Evolutionary conservation across 352 stramenopile species (phyloP), one percentile per base, ranked within the genome.

Genomic region (Pythium brassicae): DNA sequence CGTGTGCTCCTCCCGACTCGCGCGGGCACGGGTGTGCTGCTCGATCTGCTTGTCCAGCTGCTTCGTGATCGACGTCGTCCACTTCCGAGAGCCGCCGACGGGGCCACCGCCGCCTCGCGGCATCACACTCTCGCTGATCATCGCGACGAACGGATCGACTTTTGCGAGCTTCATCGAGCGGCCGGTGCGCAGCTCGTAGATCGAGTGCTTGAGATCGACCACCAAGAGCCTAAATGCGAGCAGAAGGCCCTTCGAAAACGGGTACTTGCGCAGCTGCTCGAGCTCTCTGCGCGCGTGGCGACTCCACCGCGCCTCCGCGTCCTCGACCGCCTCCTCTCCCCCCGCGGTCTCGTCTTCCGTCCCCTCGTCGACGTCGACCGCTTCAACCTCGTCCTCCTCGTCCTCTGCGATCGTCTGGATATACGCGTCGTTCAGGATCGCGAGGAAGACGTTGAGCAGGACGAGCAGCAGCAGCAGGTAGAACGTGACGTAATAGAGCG

Each of bases 371-470:
- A 12, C n/a, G 22, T 54, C 69, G 47, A 74, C 65, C 15, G 67
- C 68, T 9, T 61, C 42, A 10, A 78, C 69, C 23, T 74, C 64
- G 43, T 78, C 73, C 50, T 88, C 78, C 50, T 87, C 78, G 61
- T 86, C 68, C 35, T 87, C 77, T 1, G 68, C 72, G n/a, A 86
- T 56, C 3, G 78, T 88, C 54, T 88, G 78, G 48, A 84, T 58
- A 54, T 88, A 92, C 29, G 80, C 79, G 57, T 90, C 82, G 34
- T 88, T 88, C 14, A 92, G 58, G 39, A 92, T 87, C 25, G 80
- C 79, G 8, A 86, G 63, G 44, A 89, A 89, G 10, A 92, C 74
- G 40, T 92, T 92, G 53, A 89, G 68, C 44, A 87, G 45, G 17
- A 92, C 74, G 10, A 92, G 61, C 43, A 89, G 52, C 50, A 92